These are phyloP conservation scores for Sphenostylis stenocarpa DNA, from an alignment of 306 rosid species.

Conservation along the genomic window DNA sequence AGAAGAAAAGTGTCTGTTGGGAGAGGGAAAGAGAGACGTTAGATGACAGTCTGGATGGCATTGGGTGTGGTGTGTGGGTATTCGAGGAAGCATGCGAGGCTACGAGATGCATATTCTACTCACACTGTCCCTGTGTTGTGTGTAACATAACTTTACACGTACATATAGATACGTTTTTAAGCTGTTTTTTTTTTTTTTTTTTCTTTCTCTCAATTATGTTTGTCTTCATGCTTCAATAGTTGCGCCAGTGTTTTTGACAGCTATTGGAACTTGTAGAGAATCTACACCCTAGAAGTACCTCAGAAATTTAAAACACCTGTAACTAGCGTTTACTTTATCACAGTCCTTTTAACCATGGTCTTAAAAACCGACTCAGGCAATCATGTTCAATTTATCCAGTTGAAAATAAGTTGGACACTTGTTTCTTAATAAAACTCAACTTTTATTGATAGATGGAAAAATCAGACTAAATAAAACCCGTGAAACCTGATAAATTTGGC, in stretches of 20 bases:
- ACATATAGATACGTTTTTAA: not conserved
- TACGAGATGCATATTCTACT: not conserved
- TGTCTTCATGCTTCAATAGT: not conserved
- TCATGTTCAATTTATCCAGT: too few species aligned
- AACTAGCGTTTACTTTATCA: not conserved
- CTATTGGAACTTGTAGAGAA: not conserved
- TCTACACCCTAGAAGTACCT: too few species aligned
- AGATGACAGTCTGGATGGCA: slow-evolving; percentile 50
- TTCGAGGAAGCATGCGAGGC: not conserved
- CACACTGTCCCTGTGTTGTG: not conserved
- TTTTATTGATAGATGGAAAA: too few species aligned
- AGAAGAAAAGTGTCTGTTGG: not conserved
- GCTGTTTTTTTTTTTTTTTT: not conserved
- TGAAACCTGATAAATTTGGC: too few species aligned
- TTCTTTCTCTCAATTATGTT: not conserved
- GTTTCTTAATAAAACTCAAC: too few species aligned
- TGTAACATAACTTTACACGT: not conserved
- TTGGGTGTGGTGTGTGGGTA: slow-evolving; percentile 6
- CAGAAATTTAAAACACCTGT: not conserved
- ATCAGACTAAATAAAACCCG: too few species aligned
- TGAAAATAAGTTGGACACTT: too few species aligned
- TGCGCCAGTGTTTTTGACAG: not conserved
- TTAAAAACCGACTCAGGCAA: too few species aligned
- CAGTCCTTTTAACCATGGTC: too few species aligned
- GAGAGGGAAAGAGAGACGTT: slow-evolving; percentile 31